A percentile compares a stretch with the other conserved stretches of the same genome.
Evolutionary conservation across 176 grass and related monocot genomes (phyloP).

Genomic region (bread wheat (Triticum aestivum)): IWGSC_CS_RefSeq_v2.1 NC_057801.1:14273888-14274387

Average conservation of each 20-base stretch:
- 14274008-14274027: background rate
- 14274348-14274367: background rate
- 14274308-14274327: constrained; percentile 65
- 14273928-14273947: constrained; percentile 50
- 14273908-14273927: constrained; percentile 44
- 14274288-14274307: constrained; percentile 63
- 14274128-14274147: constrained; percentile 54
- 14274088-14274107: constrained; percentile 52
- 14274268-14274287: constrained; percentile 88
- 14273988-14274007: background rate
- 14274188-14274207: constrained; percentile 76
- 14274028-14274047: background rate
- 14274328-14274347: background rate
- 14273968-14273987: background rate
- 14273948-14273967: constrained; percentile 31
- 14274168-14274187: constrained; percentile 53
- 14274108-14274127: constrained; percentile 63
- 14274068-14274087: constrained; percentile 51
- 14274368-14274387: background rate
- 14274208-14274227: constrained; percentile 61
- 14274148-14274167: constrained; percentile 91
- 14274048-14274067: constrained; percentile 71
- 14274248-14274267: constrained; percentile 83
- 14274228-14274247: constrained; percentile 74
- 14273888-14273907: constrained; percentile 79